These are phyloP conservation scores for Stachybotrys echinatus DNA, from an alignment of 2,329 filamentous ascomycete genomes.

Conservation along the genomic window DNA sequence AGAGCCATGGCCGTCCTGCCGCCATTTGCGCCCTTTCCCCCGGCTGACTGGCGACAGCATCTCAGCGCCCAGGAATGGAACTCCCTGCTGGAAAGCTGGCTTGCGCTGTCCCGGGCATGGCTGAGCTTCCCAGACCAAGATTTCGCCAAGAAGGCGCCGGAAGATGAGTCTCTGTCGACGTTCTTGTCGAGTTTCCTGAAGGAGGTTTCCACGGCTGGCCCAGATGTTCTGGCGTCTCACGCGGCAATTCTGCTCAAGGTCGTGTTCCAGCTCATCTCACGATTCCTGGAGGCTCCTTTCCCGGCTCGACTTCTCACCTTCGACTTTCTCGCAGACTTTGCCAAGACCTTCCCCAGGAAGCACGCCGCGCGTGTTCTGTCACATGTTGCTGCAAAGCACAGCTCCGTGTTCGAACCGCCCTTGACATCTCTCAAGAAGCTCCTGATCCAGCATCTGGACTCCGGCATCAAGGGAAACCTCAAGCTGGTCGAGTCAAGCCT, in stretches of 20 bases:
- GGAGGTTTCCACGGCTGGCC: conserved; percentile 40
- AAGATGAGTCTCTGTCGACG: conserved; percentile 49
- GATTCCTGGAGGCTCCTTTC: conserved; percentile 39
- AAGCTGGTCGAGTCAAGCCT: conserved; percentile 50
- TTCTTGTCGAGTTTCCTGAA: conserved; percentile 67
- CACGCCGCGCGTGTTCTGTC: conserved; percentile 45
- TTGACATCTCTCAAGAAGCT: conserved; percentile 56
- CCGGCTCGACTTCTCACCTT: conserved; percentile 53
- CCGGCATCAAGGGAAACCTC: conserved; percentile 50
- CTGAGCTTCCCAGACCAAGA: conserved; percentile 51
- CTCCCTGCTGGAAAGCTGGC: conserved; percentile 71
- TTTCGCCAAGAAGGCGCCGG: conserved; percentile 43
- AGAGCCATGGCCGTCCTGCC: conserved; percentile 49
- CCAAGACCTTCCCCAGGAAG: conserved; percentile 61
- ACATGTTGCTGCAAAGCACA: conserved; percentile 46
- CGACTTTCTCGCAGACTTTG: conserved; percentile 64
- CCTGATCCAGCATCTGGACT: conserved; percentile 59
- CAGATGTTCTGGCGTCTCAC: conserved; percentile 25
- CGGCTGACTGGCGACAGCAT: conserved; percentile 58
- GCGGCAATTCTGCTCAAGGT: conserved; percentile 51
- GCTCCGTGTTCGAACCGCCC: conserved; percentile 44
- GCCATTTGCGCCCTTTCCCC: conserved; percentile 72
- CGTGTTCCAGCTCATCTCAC: conserved; percentile 59
- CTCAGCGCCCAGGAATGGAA: conserved; percentile 71
- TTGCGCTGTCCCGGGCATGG: conserved; percentile 60